Conservation (phyloP, 2,329 filamentous ascomycete genomes). For the Polytolypa hystricis region DNA sequence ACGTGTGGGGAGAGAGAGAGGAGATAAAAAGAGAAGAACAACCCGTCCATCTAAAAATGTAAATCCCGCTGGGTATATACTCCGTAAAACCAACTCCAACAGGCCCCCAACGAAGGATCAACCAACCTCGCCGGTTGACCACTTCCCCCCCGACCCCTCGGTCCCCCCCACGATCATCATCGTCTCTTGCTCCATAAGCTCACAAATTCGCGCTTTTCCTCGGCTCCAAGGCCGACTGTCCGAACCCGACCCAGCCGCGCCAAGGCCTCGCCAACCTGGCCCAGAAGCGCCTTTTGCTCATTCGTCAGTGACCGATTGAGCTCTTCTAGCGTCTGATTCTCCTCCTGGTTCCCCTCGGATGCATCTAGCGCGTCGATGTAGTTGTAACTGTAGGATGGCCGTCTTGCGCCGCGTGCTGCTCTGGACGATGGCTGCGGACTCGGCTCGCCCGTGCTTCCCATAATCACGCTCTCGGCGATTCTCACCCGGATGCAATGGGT, state of each 20-base stretch:
- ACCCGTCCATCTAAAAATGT: no score
- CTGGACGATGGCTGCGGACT: slow-evolving; percentile 13
- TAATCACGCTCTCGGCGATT: slow-evolving; percentile 63
- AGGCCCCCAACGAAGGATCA: no score
- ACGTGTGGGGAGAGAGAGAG: no score
- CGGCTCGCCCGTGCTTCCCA: slow-evolving; percentile 40
- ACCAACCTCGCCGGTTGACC: no score
- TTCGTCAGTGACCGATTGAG: slow-evolving; percentile 24
- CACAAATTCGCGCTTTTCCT: slow-evolving; percentile 75
- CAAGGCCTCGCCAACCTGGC: slow-evolving; percentile 71
- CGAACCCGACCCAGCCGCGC: slow-evolving; percentile 82
- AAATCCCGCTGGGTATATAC: no score
- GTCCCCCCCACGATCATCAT: no score
- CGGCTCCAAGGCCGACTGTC: slow-evolving; percentile 70
- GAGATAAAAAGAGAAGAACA: no score
- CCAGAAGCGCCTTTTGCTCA: slow-evolving; percentile 61
- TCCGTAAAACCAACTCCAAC: no score
- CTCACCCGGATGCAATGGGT: slow-evolving; percentile 85
- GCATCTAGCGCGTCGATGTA: slow-evolving; percentile 36
- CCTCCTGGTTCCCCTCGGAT: slow-evolving; percentile 10
- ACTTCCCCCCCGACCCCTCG: no score
- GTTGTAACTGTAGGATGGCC: slow-evolving; percentile 32
- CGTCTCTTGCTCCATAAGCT: slow-evolving; percentile 61
- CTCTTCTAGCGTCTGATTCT: slow-evolving; percentile 16
- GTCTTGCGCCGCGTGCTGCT: slow-evolving; percentile 5